Conservation (phyloP, 2,329 filamentous ascomycete species). For the Fusarium sp. region DNA sequence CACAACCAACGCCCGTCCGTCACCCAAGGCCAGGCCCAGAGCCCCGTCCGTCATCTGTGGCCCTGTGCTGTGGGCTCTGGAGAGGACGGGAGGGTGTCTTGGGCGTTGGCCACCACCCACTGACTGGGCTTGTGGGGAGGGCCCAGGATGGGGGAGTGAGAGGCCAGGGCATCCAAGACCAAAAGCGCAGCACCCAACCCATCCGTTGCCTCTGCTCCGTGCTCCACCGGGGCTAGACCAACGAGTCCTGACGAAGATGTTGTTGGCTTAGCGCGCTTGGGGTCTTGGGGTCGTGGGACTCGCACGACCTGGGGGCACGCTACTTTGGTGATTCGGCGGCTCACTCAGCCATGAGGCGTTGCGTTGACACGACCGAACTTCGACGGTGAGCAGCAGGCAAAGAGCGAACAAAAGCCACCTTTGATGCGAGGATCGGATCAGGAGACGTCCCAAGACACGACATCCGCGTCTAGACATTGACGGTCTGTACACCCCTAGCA, state of each 20-base stretch:
- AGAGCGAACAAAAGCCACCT: constrained; percentile 6
- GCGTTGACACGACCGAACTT: neutral
- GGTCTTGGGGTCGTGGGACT: constrained; percentile 6
- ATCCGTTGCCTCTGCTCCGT: constrained; percentile 18
- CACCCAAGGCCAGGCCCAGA: constrained; percentile 29
- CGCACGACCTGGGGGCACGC: constrained; percentile 3
- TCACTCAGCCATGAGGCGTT: constrained; percentile 4
- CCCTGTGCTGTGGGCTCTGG: constrained; percentile 25
- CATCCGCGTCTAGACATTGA: constrained; percentile 18
- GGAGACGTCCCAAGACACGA: constrained; percentile 18
- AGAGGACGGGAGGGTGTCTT: constrained; percentile 23
- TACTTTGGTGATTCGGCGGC: neutral
- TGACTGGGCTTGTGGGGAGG: constrained; percentile 31
- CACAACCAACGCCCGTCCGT: constrained; percentile 17
- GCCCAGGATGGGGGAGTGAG: constrained; percentile 27
- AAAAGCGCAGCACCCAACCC: constrained; percentile 11
- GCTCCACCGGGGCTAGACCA: constrained; percentile 33
- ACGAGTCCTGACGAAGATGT: constrained; percentile 31
- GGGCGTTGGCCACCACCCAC: constrained; percentile 28
- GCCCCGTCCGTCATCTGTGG: constrained; percentile 31
- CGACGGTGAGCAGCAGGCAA: constrained; percentile 7
- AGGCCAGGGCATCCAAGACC: constrained; percentile 21
- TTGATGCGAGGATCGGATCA: constrained; percentile 19
- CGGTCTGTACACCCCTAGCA: constrained; percentile 2
- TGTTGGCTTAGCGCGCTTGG: constrained; percentile 34